Base-by-base conservation (phyloP, 2,329 filamentous ascomycete genomes). In the Cercospora zeina region DNA sequence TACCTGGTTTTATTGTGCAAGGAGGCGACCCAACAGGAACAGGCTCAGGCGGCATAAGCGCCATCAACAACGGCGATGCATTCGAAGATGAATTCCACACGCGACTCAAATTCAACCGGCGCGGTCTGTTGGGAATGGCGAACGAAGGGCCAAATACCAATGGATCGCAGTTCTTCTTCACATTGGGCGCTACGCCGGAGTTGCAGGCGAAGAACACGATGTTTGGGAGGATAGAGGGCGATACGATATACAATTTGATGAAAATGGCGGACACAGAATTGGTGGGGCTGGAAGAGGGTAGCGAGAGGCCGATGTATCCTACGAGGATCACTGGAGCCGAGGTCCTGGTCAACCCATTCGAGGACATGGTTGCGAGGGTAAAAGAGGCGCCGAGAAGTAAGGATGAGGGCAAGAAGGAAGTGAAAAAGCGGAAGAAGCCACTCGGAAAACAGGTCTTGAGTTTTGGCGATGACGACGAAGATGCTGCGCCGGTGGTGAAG, bases 121-220 rank as follows among this genome's bases (percentile, higher is more conserved):
- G 95, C 63, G 95, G 95, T 0, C 78, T 97, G 70, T 78, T 99
- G 69, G 95, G 90, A n/a, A 97, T 97, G 92, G 95, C 95, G 30
- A 97, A 97, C 76, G 89, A 90, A 64, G 88, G 92, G 50, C 83
- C 84, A 31, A 83, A 93, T 71, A 90, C 90, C 59, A 97, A 97
- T 78, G 90, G 91, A 34, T 96, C 91, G 75, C 95, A 99, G 77
- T 97, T 97, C 81, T 99, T 99, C 80, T 88, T 99, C 65, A 97
- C 95, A 0, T 78, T 99, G 58, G 92, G 87, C 66, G 81, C 82
- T 59, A 92, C 93, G 24, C 87, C 91, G 27, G 92, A 97, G 79
- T 76, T 99, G 71, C 91, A 89, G 69, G 89, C 89, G 56, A 91
- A 90, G 77, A 97, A 97, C 76, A 97, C 95, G 0, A 79, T 97